These are phyloP conservation scores for Danielozyma ontarioensis DNA, from an alignment of 805 yeast genomes.

Conservation along the genomic window DNA sequence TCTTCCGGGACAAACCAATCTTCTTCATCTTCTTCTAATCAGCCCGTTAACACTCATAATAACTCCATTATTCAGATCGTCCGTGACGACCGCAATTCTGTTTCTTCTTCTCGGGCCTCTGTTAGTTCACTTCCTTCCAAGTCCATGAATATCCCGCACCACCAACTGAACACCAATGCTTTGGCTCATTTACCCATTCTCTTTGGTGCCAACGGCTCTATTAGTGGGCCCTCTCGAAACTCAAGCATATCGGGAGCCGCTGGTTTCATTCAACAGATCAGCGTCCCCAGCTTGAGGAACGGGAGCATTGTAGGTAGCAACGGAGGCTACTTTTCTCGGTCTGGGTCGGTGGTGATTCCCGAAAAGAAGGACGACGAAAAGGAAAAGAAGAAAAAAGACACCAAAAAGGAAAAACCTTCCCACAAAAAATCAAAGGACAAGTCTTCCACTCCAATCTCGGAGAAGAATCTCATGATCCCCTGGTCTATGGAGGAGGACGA, in stretches of 20 bases:
- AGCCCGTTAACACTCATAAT: conserved; percentile 19
- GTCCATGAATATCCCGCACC: conserved; percentile 44
- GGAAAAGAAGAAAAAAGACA: conserved; percentile 14
- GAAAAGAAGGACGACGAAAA: conserved; percentile 21
- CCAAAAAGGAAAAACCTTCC: conserved; percentile 18
- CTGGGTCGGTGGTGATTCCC: conserved; percentile 35
- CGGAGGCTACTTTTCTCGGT: conserved; percentile 30
- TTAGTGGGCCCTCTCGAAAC: conserved; percentile 37
- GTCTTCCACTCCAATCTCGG: conserved; percentile 11
- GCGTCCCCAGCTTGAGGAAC: conserved; percentile 35
- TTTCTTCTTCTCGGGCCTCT: conserved; percentile 29
- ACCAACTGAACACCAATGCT: conserved; percentile 32
- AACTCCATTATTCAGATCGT: conserved; percentile 38
- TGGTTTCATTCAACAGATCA: conserved; percentile 26
- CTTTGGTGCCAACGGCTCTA: conserved; percentile 34
- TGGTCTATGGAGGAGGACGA: conserved; percentile 73
- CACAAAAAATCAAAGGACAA: conserved; percentile 12
- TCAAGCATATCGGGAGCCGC: conserved; percentile 33
- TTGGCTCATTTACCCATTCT: conserved; percentile 40
- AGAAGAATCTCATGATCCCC: conserved; percentile 20
- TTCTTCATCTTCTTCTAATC: not conserved
- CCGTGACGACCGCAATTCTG: conserved; percentile 33
- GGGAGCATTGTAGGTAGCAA: conserved; percentile 29
- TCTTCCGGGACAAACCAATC: conserved; percentile 8
- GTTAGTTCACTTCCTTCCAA: conserved; percentile 40